Base-by-base conservation (phyloP, 148 eudicot genomes). In the Chenopodium album region DNA sequence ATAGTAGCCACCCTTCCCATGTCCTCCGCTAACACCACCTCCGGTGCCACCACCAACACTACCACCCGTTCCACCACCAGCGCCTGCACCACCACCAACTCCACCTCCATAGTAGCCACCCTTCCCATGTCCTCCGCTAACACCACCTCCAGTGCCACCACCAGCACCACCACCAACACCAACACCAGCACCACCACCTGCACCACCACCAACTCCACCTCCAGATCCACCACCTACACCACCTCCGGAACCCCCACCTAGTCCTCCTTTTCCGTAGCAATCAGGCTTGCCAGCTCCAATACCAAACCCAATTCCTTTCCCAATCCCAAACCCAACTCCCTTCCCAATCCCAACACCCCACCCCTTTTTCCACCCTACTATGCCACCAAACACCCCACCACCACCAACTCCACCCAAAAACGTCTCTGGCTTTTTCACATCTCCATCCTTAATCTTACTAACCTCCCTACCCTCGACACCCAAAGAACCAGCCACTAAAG, bases 271-370 rank as follows among this genome's bases (percentile, higher is more conserved):
- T 0, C 79, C 84, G 28, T 68, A 76, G 5, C 76, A 82, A 69
- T 56, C 84, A 37, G 76, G 76, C 72, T 81, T 81, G 41, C 37
- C 52, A 68, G 60, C 41, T 41, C 64, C 73, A 48, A 74, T 11
- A 2, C 83, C 83, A 81, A 75, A 54, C 5, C 60, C 60, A 54
- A 54, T 11, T 48, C 52, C 52, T 48, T 48, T 54, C 60, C 83
- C 83, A 19, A 54, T 23, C 29, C 83, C 84, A 47, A 64, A 64
- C 1, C 84, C 84, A 81, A 81, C 63, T 44, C 84, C 72, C 8
- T 82, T 77, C 22, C 84, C 84, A 69, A 59, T 69, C 20, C 84
- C 84, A 52, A 67, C 70, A 13, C 73, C 77, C 84, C 84, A 82
- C 64, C 76, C 80, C 31, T 82, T 82, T 12, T 82, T 76, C 84